Percentiles rank a stretch among this genome's conserved stretches.
These are phyloP conservation scores for Fusarium sp. DNA, from an alignment of 2,329 filamentous ascomycete genomes.

Conservation along the genomic window DNA sequence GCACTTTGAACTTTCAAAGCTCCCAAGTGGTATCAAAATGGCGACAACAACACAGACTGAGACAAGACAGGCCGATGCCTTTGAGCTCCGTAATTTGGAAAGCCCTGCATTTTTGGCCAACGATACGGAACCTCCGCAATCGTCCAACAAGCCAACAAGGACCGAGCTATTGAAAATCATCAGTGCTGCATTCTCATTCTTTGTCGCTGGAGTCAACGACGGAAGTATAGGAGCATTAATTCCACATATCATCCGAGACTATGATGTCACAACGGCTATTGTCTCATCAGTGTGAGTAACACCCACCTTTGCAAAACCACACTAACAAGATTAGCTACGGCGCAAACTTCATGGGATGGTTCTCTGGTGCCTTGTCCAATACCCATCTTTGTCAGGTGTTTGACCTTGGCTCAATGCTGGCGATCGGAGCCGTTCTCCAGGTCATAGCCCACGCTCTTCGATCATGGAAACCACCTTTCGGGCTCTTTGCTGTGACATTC, in stretches of 20 bases:
- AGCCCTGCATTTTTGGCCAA: not conserved
- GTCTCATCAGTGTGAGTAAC: slow-evolving; percentile 62
- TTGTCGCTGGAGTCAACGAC: slow-evolving; percentile 75
- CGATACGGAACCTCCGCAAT: not conserved
- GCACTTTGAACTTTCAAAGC: not conserved
- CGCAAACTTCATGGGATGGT: slow-evolving; percentile 71
- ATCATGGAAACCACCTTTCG: slow-evolving; percentile 69
- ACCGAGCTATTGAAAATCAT: slow-evolving; percentile 60
- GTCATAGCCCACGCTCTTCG: slow-evolving; percentile 66
- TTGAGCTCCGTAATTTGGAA: slow-evolving; percentile 1
- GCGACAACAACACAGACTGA: slow-evolving; percentile 27
- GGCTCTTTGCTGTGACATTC: slow-evolving; percentile 69
- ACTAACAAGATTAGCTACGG: slow-evolving; percentile 58
- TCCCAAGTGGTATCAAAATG: not conserved
- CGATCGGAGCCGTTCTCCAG: slow-evolving; percentile 68
- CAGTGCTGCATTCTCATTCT: slow-evolving; percentile 72
- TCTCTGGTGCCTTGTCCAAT: slow-evolving; percentile 69
- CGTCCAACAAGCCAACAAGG: slow-evolving; percentile 1
- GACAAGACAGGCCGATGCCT: not conserved
- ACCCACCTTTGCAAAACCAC: not conserved
- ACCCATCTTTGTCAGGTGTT: slow-evolving; percentile 65
- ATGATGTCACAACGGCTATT: slow-evolving; percentile 65
- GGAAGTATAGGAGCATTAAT: slow-evolving; percentile 73
- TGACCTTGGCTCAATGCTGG: slow-evolving; percentile 68
- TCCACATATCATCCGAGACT: slow-evolving; percentile 71